Conservation (phyloP, 2,329 filamentous ascomycete species). For the Thelonectria blattea region DNA sequence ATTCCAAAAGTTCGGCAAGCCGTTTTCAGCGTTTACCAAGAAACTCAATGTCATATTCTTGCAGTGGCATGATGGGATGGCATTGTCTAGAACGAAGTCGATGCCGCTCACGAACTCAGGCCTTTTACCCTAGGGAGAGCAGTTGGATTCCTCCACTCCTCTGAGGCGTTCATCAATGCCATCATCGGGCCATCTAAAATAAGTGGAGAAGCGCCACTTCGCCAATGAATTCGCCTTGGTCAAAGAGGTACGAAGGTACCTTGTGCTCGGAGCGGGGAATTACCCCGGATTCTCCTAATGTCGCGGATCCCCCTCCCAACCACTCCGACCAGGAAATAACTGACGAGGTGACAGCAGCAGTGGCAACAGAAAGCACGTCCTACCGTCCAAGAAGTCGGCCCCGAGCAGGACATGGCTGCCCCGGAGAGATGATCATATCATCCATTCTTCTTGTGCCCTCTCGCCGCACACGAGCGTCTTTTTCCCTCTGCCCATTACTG, state of each 20-base stretch:
- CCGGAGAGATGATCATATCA: neutral
- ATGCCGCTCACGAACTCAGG: neutral
- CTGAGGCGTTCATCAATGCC: too few relatives aligned
- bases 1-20: neutral
- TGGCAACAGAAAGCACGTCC: conserved; percentile 1
- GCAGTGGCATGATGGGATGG: neutral
- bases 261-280: conserved; percentile 7
- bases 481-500: too few relatives aligned
- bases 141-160: too few relatives aligned
- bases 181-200: too few relatives aligned
- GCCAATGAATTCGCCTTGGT: too few relatives aligned
- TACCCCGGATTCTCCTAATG: conserved; percentile 25
- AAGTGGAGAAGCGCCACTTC: neutral
- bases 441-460: neutral
- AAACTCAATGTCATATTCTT: neutral
- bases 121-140: too few relatives aligned
- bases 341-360: conserved; percentile 1
- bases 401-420: too few relatives aligned
- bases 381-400: too few relatives aligned
- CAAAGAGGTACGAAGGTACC: neutral
- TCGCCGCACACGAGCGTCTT: too few relatives aligned
- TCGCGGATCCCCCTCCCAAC: conserved; percentile 16
- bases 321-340: neutral
- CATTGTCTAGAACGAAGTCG: neutral
- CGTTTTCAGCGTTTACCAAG: neutral